phyloP scores from a whole-genome alignment of 352 stramenopile species.

The Phytophthora fragariae region DNA sequence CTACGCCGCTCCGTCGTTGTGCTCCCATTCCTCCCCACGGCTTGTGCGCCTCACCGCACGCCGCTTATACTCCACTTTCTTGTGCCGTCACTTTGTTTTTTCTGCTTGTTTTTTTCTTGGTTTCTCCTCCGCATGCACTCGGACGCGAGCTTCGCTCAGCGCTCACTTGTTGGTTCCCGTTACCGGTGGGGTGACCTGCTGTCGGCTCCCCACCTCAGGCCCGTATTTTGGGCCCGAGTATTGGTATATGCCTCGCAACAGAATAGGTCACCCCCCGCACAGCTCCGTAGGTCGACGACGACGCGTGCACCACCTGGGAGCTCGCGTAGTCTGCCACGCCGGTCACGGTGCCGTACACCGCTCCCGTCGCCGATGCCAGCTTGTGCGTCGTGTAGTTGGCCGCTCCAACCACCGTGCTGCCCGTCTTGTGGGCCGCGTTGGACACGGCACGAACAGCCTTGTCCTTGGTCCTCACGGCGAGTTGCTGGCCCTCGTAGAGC shows the following conservation, averaged over 20 bases:
- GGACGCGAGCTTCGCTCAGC: slow-evolving; percentile 15
- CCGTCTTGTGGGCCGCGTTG: slow-evolving; percentile 45
- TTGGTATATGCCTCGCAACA: slow-evolving; percentile 65
- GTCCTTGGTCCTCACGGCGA: slow-evolving; percentile 74
- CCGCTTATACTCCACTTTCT: slow-evolving; percentile 41
- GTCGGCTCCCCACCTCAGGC: slow-evolving; percentile 55
- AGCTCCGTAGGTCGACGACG: slow-evolving; percentile 68
- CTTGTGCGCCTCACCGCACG: slow-evolving; percentile 25
- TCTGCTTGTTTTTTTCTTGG: slow-evolving; percentile 21
- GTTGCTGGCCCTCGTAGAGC: slow-evolving; percentile 69
- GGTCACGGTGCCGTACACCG: slow-evolving; percentile 47
- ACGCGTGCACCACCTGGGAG: slow-evolving; percentile 68
- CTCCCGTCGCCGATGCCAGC: slow-evolving; percentile 30
- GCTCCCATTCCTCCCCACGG: slow-evolving; percentile 34
- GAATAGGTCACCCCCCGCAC: slow-evolving; percentile 65
- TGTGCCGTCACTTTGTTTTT: slow-evolving; percentile 41
- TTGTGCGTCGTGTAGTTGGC: slow-evolving; percentile 70
- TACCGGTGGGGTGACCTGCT: slow-evolving; percentile 51
- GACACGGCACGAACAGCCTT: slow-evolving; percentile 51
- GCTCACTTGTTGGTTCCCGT: slow-evolving; percentile 41
- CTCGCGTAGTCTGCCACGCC: slow-evolving; percentile 66
- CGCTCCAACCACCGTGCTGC: slow-evolving; percentile 54
- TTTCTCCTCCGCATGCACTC: slow-evolving; percentile 39
- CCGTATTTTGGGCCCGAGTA: slow-evolving; percentile 76
- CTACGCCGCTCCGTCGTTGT: slow-evolving; percentile 31